Base-by-base conservation (phyloP, 75 land plant species). In the Pinus albicaulis region DNA sequence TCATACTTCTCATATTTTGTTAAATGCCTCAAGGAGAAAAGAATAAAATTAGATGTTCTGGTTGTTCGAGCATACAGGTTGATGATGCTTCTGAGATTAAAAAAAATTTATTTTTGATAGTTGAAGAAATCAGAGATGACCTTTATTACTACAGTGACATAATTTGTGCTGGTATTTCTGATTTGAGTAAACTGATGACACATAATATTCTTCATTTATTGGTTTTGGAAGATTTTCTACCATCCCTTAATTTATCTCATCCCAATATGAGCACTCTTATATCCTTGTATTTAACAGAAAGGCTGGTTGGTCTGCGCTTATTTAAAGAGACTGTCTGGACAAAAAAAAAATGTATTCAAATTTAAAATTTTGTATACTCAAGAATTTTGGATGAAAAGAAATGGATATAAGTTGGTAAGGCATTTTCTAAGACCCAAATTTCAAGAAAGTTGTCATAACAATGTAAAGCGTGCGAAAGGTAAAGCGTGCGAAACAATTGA, bases 91-190 rank as follows among this genome's bases (percentile, higher is more conserved):
- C 26, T 57, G 79, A 80, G 71, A 80, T 56, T 76, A 77, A 58
- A 26, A 79, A 73, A 28, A 79, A 79, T 25, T 70, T 92, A 73
- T 61, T 87, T 65, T 61, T 73, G 53, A 82, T 80, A 28, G 76
- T 83, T 76, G 92, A 89, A 72, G 88, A 90, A 82, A 83, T 86
- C 74, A 82, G 81, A 36, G 94, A 92, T 69, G 89, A 90, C 74
- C 84, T 92, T 52, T 85, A 84, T 80, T 92, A 92, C 75, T 80
- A 85, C 59, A 87, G 90, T 71, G 94, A 92, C 74, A 83, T 92
- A 28, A 84, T 87, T 7, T 71, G 73, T 81, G 81, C 87, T 68
- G 88, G 84, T 55, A 74, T 85, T 26, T 74, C 88, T 68, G 73
- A 71, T 70, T 80, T 92, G 61, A 82, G 84, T 72, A 68, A 52